These are phyloP conservation scores for Teunomyces funiuensis DNA, from an alignment of 805 yeast species.

Conservation along the genomic window DNA sequence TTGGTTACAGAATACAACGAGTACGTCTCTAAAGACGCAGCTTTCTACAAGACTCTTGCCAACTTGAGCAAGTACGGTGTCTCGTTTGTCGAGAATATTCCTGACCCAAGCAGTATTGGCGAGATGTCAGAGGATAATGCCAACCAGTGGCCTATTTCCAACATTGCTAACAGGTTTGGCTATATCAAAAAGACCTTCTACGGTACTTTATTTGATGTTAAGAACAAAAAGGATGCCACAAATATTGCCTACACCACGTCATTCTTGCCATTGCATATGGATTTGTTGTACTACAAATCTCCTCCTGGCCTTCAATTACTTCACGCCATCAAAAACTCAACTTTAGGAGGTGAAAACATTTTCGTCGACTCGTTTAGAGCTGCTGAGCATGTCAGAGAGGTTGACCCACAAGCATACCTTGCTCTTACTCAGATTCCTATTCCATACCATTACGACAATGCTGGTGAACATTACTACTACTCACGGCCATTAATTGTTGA, in stretches of 20 bases:
- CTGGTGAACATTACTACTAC: slow-evolving; percentile 59
- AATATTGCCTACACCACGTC: slow-evolving; percentile 70
- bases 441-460: slow-evolving; percentile 66
- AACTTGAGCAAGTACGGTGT: slow-evolving; percentile 58
- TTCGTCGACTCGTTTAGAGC: slow-evolving; percentile 73
- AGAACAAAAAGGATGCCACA: slow-evolving; percentile 47
- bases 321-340: slow-evolving; percentile 56
- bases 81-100: slow-evolving; percentile 53
- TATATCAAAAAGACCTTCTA: slow-evolving; percentile 70
- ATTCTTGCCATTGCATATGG: slow-evolving; percentile 75
- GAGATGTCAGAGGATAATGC: slow-evolving; percentile 43
- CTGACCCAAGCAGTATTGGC: slow-evolving; percentile 34
- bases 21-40: slow-evolving; percentile 27
- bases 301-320: slow-evolving; percentile 78
- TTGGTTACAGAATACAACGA: slow-evolving; percentile 36
- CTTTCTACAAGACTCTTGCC: slow-evolving; percentile 39
- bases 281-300: slow-evolving; percentile 70
- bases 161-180: slow-evolving; percentile 54
- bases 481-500: slow-evolving; percentile 65
- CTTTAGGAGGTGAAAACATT: slow-evolving; percentile 65
- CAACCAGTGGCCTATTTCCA: slow-evolving; percentile 37
- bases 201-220: slow-evolving; percentile 70
- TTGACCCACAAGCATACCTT: slow-evolving; percentile 61
- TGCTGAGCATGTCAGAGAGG: slow-evolving; percentile 51
- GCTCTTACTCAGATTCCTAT: slow-evolving; percentile 64